Evolutionary conservation across 306 rosid genomes (phyloP).

Genomic region (Cicer chorassanicum): DNA sequence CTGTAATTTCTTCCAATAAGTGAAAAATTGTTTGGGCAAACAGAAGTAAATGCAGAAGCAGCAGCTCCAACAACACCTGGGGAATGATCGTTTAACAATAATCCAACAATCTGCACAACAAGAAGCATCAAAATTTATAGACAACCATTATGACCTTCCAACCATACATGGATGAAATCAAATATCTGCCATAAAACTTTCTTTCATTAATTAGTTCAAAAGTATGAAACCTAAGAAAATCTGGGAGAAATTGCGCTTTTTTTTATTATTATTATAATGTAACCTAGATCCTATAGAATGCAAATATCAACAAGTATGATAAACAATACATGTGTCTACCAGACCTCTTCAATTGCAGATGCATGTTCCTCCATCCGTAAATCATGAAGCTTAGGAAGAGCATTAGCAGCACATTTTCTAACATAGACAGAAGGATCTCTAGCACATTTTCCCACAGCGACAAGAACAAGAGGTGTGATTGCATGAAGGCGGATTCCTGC

Average conservation of each 20-base stretch:
- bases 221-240: constrained; percentile 38
- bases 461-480: constrained; percentile 89
- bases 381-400: constrained; percentile 95
- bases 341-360: constrained; percentile 84
- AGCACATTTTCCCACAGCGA: constrained; percentile 88
- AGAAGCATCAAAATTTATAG: constrained; percentile 23
- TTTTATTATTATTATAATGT: background rate
- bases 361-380: constrained; percentile 82
- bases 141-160: constrained; percentile 34
- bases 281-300: constrained; percentile 26
- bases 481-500: constrained; percentile 93
- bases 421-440: constrained; percentile 93
- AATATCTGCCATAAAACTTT: constrained; percentile 35
- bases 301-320: constrained; percentile 18
- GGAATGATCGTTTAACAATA: constrained; percentile 77
- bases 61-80: constrained; percentile 98
- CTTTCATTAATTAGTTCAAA: constrained; percentile 23
- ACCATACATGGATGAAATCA: constrained; percentile 24
- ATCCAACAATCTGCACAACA: constrained; percentile 73
- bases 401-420: constrained; percentile 91
- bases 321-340: constrained; percentile 22
- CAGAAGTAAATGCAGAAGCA: constrained; percentile 87
- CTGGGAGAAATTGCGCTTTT: background rate
- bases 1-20: constrained; percentile 73
- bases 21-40: constrained; percentile 84